Percentiles rank a stretch among this genome's conserved stretches.
These are phyloP conservation scores for Prunus campanulata DNA, from an alignment of 306 rosid species.

Conservation along the genomic window DNA sequence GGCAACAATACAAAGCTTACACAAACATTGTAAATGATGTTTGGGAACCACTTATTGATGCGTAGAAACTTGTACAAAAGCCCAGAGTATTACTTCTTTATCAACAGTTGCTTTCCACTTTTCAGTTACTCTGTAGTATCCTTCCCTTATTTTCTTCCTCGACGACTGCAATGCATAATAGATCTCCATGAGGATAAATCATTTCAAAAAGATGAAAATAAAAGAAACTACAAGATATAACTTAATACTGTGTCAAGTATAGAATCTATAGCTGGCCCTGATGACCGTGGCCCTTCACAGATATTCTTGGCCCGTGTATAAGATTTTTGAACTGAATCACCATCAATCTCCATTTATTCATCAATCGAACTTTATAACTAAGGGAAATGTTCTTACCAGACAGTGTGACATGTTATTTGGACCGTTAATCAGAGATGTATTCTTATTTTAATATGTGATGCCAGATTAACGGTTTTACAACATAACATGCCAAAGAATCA, in stretches of 20 bases:
- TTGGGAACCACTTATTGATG: slow-evolving; percentile 27
- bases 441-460: not conserved
- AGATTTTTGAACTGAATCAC: not conserved
- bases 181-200: slow-evolving; percentile 8
- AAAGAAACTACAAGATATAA: not conserved
- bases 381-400: not conserved
- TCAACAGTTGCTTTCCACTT: slow-evolving; percentile 1
- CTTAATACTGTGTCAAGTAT: not conserved
- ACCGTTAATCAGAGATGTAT: not conserved
- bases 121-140: slow-evolving; percentile 75
- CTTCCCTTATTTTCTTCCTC: slow-evolving; percentile 65
- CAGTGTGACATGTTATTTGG: not conserved
- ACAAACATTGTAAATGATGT: slow-evolving; percentile 12
- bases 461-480: not conserved
- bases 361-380: not conserved
- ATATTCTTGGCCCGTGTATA: no score
- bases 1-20: slow-evolving; percentile 24
- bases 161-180: slow-evolving; percentile 44
- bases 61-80: slow-evolving; percentile 6
- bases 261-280: no score
- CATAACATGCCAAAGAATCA: not conserved
- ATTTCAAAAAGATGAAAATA: not conserved
- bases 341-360: not conserved
- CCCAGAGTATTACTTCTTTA: not conserved
- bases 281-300: no score